Evolutionary conservation across 1,139 yeast species (phyloP).

Genomic region (Pichia sp.): DNA sequence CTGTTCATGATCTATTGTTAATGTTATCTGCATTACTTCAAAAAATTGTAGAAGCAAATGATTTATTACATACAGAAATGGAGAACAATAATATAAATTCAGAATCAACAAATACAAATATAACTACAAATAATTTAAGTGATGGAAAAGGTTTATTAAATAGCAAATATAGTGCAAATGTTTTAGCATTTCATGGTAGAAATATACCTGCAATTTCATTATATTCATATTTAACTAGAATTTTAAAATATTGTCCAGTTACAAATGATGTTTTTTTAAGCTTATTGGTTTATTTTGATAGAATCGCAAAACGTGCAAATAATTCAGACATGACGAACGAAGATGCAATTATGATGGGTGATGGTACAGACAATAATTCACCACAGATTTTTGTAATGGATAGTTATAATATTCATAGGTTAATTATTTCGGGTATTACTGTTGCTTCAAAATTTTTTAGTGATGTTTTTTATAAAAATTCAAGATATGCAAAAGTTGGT

Average conservation of each 20-base stretch:
- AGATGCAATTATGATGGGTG: slow-evolving; percentile 19
- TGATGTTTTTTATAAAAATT: slow-evolving; percentile 92
- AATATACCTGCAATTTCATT: slow-evolving; percentile 91
- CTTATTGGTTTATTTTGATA: slow-evolving; percentile 83
- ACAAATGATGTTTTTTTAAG: slow-evolving; percentile 93
- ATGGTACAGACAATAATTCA: slow-evolving; percentile 3
- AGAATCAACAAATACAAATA: background rate
- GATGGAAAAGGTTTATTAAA: slow-evolving; percentile 12
- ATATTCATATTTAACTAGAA: slow-evolving; percentile 83
- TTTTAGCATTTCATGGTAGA: slow-evolving; percentile 89
- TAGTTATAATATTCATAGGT: slow-evolving; percentile 87
- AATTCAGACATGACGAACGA: slow-evolving; percentile 32
- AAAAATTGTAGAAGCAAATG: slow-evolving; percentile 90
- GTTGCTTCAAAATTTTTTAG: slow-evolving; percentile 93
- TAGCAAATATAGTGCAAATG: slow-evolving; percentile 60
- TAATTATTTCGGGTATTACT: slow-evolving; percentile 93
- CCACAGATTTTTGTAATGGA: slow-evolving; percentile 84
- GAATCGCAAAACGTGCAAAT: slow-evolving; percentile 86
- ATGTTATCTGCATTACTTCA: slow-evolving; percentile 83
- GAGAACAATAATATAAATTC: background rate
- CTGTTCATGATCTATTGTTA: slow-evolving; percentile 69
- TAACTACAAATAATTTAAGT: slow-evolving; percentile 4
- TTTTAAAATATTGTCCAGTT: slow-evolving; percentile 92
- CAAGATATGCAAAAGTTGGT: slow-evolving; percentile 95
- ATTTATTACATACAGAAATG: slow-evolving; percentile 46